These are phyloP conservation scores for Mucuna pruriens DNA, from an alignment of 306 rosid genomes.

Conservation along the genomic window DNA sequence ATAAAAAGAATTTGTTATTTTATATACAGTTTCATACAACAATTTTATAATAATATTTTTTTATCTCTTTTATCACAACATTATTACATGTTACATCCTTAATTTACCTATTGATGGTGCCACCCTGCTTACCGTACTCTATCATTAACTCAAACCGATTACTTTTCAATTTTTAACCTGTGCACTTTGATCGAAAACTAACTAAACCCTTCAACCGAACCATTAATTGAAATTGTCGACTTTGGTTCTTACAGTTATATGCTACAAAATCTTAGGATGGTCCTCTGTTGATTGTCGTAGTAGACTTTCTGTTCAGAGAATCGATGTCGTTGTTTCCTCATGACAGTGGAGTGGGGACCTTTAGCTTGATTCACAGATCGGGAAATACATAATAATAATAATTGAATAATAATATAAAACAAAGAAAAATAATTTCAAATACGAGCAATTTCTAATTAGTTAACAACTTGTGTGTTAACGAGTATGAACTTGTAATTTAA, in stretches of 20 bases:
- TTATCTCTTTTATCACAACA: no score
- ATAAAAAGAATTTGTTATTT: no score
- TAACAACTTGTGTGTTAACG: background rate
- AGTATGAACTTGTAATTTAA: background rate
- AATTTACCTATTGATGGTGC: no score
- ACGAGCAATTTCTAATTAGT: background rate
- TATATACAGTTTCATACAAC: no score
- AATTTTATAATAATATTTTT: no score
- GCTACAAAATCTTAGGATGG: conserved; percentile 6
- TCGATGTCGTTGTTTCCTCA: conserved; percentile 5
- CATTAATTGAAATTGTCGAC: background rate
- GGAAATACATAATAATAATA: background rate
- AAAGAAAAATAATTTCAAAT: background rate
- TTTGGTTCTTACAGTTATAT: background rate
- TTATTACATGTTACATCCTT: no score
- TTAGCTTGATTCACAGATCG: background rate
- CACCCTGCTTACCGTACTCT: background rate
- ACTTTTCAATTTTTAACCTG: background rate
- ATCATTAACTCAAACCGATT: background rate
- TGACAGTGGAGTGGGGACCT: background rate
- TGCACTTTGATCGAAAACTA: background rate
- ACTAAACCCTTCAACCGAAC: background rate
- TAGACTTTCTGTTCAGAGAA: background rate
- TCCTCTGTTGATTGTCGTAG: background rate
- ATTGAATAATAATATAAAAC: background rate